These are phyloP conservation scores for Cymbopogon citratus DNA, from an alignment of 176 grass and related monocot genomes.

Conservation along the genomic window DNA sequence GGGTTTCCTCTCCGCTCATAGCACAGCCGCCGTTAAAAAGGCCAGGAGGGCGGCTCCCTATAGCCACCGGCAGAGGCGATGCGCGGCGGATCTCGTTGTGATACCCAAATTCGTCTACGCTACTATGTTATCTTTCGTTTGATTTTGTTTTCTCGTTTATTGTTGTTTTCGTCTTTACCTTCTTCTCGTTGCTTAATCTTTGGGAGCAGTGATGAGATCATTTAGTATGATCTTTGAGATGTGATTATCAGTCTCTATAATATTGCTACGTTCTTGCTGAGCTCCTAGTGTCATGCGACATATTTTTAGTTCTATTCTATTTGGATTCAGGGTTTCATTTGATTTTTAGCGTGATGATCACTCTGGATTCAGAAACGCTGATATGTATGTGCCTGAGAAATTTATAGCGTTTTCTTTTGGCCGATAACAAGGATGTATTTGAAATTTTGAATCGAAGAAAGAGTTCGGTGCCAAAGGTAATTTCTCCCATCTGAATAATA, in stretches of 20 bases:
- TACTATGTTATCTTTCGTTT: background rate
- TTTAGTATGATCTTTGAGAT: constrained; percentile 39
- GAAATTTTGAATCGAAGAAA: background rate
- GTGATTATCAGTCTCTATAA: constrained; percentile 49
- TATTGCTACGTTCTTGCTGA: constrained; percentile 81
- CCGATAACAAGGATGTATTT: background rate
- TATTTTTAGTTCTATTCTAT: background rate
- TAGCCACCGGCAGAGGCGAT: background rate
- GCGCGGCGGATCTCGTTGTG: background rate
- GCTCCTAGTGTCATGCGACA: background rate
- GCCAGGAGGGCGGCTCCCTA: background rate
- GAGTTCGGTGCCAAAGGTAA: background rate
- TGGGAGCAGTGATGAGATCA: constrained; percentile 52
- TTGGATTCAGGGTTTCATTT: background rate
- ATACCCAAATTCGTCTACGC: background rate
- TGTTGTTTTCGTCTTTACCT: background rate
- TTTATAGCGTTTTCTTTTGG: background rate
- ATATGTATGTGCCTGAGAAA: background rate
- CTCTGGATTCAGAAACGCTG: background rate
- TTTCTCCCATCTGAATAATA: background rate
- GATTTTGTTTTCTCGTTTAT: background rate
- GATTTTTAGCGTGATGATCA: background rate
- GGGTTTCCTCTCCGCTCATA: constrained; percentile 5
- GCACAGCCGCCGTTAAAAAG: constrained; percentile 16
- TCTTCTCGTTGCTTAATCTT: background rate